Base-by-base conservation (phyloP, 129 eudicot species). In the Logfia minima region DNA sequence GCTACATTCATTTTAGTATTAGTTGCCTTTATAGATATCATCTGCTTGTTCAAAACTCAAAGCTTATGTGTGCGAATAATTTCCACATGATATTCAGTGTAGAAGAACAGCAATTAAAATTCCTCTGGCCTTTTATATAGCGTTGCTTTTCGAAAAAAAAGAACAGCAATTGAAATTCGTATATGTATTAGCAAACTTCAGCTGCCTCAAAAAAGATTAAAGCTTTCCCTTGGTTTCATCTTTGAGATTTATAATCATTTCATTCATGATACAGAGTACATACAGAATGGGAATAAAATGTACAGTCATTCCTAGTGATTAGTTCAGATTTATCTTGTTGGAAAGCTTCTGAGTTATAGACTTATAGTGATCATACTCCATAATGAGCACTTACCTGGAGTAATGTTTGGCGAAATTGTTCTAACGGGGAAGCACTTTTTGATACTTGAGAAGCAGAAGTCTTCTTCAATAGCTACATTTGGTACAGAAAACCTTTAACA, bases 391-490 rank as follows among this genome's bases (percentile, higher is more conserved):
- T 80, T 73, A 93, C 97, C 98, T 88, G 90, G 74, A 81, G 86
- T 70, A 93, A 37, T 53, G 91, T 83, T 74, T 80, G 67, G 48
- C 85, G 87, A 80, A 90, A 81, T 67, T 90, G 97, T 81, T 90
- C 96, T 61, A 85, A 69, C 10, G 90, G 89, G 52, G 91, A 80
- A 76, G 87, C 89, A 59, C 75, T 79, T 81, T 85, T 87, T 52
- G 96, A 85, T 62, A 84, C 82, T 87, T 88, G 96, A 53, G 77
- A 85, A 61, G 87, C 87, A 32, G 90, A 85, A 45, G 88, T 87
- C 88, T 93, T 90, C 91, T 84, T 90, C 87, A 93, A 77, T 70
- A 93, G 84, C 98, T 93, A 85, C 86, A 85, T 91, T 85, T 75
- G 85, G 90, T 80, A 91, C 87, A 90, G 80, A 89, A 87, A 92